Conservation (phyloP, 2,329 filamentous ascomycete species). For the Calonectria ilicicola region DNA sequence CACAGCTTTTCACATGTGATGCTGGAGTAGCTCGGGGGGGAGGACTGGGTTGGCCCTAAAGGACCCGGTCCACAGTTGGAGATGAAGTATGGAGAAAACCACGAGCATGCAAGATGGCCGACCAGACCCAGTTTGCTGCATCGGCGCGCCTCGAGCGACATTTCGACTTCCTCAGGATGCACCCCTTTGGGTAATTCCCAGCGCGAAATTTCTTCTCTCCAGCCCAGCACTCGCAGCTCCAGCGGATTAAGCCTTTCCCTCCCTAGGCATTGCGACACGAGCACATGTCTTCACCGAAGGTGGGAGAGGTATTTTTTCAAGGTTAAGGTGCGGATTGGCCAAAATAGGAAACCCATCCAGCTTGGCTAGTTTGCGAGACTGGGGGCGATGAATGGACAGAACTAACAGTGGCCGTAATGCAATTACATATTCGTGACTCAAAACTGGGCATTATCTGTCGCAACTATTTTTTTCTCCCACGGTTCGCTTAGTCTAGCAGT, state of each 20-base stretch:
- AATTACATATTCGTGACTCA: slow-evolving; percentile 31
- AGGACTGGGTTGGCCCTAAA: slow-evolving; percentile 11
- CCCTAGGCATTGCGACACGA: slow-evolving; percentile 17
- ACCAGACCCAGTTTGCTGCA: neutral
- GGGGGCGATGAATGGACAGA: slow-evolving; percentile 17
- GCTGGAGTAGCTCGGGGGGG: neutral
- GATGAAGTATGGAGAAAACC: slow-evolving; percentile 14
- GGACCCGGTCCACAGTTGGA: slow-evolving; percentile 7
- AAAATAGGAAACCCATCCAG: slow-evolving; percentile 3
- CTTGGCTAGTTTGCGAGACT: neutral
- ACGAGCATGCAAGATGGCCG: slow-evolving; percentile 13
- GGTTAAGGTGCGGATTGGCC: slow-evolving; percentile 26
- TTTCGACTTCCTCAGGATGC: neutral
- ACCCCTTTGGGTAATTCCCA: slow-evolving; percentile 33
- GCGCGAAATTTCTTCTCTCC: slow-evolving; percentile 22
- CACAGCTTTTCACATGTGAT: slow-evolving; percentile 22
- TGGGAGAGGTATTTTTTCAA: slow-evolving; percentile 20
- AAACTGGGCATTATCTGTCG: slow-evolving; percentile 27
- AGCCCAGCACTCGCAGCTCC: neutral
- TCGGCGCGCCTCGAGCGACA: slow-evolving; percentile 4
- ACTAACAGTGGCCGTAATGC: slow-evolving; percentile 29
- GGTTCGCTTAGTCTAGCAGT: neutral
- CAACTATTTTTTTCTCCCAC: neutral
- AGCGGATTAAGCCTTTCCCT: slow-evolving; percentile 9
- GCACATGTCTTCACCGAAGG: slow-evolving; percentile 6